A percentile compares a stretch with the other conserved stretches of the same genome.
These are phyloP conservation scores for Hyphopichia fennica DNA, from an alignment of 1,139 yeast genomes.

Conservation along the genomic window DNA sequence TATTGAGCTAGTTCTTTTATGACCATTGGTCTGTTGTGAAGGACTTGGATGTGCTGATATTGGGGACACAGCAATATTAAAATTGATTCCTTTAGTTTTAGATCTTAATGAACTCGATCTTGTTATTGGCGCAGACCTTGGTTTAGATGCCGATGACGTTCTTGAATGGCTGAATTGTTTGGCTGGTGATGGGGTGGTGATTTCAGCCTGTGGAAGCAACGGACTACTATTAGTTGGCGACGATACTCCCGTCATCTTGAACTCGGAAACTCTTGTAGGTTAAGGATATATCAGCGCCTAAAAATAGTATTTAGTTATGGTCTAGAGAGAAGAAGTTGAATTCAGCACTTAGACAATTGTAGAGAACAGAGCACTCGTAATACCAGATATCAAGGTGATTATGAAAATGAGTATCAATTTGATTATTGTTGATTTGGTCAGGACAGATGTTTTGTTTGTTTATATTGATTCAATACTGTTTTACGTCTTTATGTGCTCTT, in stretches of 20 bases:
- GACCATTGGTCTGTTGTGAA: slow-evolving; percentile 2
- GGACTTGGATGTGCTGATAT: slow-evolving; percentile 4
- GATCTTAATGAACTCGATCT: slow-evolving; percentile 9
- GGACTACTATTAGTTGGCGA: neutral
- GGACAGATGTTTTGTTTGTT: neutral
- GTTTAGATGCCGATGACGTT: slow-evolving; percentile 1
- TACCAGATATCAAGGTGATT: too few relatives aligned
- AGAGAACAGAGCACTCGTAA: too few relatives aligned
- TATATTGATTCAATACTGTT: neutral
- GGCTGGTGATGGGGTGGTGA: slow-evolving; percentile 9
- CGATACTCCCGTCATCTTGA: slow-evolving; percentile 3
- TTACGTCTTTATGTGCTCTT: neutral
- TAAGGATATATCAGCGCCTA: neutral
- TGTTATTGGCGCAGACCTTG: slow-evolving; percentile 1
- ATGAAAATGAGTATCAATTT: neutral
- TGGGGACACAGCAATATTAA: slow-evolving; percentile 35
- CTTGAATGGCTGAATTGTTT: slow-evolving; percentile 4
- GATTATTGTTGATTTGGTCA: neutral
- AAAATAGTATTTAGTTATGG: too few relatives aligned
- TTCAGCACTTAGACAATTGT: too few relatives aligned
- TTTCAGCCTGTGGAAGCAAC: neutral
- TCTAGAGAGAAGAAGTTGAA: too few relatives aligned
- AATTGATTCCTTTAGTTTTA: slow-evolving; percentile 29
- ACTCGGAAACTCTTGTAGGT: neutral
- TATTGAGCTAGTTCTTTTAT: slow-evolving; percentile 1